A percentile compares a stretch with the other conserved stretches of the same genome.
Conservation (phyloP, 1,284 basidiomycete genomes). For the Clitocybe nebularis region DNA sequence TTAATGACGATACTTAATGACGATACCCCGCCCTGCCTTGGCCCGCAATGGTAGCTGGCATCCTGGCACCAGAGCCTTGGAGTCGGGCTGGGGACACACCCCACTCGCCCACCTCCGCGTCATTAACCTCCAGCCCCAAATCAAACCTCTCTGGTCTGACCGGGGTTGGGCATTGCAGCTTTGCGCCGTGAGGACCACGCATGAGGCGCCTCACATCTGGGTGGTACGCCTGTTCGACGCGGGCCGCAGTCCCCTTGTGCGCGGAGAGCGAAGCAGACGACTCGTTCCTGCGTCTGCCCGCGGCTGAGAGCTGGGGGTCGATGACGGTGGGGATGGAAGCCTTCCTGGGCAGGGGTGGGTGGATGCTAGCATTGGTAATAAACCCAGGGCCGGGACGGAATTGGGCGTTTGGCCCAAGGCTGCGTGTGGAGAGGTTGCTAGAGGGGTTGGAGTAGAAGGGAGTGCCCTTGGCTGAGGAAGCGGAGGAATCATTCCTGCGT, state of each 20-base stretch:
- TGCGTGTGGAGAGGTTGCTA: background rate
- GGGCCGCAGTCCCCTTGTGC: background rate
- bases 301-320: background rate
- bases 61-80: too few relatives aligned
- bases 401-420: slow-evolving; percentile 8
- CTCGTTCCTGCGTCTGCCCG: slow-evolving; percentile 13
- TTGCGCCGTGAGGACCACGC: slow-evolving; percentile 13
- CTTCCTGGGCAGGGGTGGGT: background rate
- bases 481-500: background rate
- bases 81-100: background rate
- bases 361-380: too few relatives aligned
- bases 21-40: slow-evolving; percentile 8
- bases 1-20: slow-evolving; percentile 2
- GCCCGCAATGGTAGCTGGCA: slow-evolving; percentile 13
- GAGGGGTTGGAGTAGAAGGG: background rate
- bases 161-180: slow-evolving; percentile 7
- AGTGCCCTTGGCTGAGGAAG: background rate
- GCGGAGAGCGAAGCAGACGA: slow-evolving; percentile 14
- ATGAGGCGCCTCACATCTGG: slow-evolving; percentile 10
- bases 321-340: slow-evolving; percentile 1
- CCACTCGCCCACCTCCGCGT: slow-evolving; percentile 7
- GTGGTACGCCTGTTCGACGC: background rate
- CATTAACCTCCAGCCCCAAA: slow-evolving; percentile 7
- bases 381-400: too few relatives aligned
- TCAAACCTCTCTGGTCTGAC: slow-evolving; percentile 3